Percentiles rank a stretch among this genome's conserved stretches.
These are phyloP conservation scores for Suillus cothurnatus DNA, from an alignment of 768 basidiomycete genomes.

Conservation along the genomic window DNA sequence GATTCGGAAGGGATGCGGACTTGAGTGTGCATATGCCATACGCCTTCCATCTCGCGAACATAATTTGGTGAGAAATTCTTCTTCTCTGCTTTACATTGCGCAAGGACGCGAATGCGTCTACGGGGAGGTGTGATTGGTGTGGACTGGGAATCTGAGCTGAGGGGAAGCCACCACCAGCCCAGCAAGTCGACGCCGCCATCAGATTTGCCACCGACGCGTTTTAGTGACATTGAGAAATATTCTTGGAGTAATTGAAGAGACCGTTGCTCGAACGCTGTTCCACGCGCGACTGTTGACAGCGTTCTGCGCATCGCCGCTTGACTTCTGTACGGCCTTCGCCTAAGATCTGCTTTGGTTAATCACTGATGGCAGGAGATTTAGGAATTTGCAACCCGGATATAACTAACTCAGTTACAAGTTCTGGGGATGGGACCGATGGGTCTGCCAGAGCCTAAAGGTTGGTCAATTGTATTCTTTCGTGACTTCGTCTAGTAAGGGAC, in stretches of 20 bases:
- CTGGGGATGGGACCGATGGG: too few relatives aligned
- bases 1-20: background rate
- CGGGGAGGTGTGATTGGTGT: constrained; percentile 28
- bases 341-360: background rate
- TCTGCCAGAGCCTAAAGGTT: background rate
- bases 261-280: constrained; percentile 74
- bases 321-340: background rate
- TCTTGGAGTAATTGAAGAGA: constrained; percentile 61
- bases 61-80: constrained; percentile 77
- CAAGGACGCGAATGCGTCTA: constrained; percentile 72
- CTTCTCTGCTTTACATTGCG: constrained; percentile 91
- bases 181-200: constrained; percentile 89
- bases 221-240: constrained; percentile 77
- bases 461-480: background rate
- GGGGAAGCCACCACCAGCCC: constrained; percentile 93
- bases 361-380: background rate
- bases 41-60: constrained; percentile 92
- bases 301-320: background rate
- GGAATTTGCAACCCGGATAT: background rate
- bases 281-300: constrained; percentile 63
- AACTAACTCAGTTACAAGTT: background rate
- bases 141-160: constrained; percentile 7
- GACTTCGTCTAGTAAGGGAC: too few relatives aligned
- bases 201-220: constrained; percentile 79
- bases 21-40: constrained; percentile 46